These are phyloP conservation scores for Orbilia brochopaga DNA, from an alignment of 2,329 filamentous ascomycete species.

Conservation along the genomic window DNA sequence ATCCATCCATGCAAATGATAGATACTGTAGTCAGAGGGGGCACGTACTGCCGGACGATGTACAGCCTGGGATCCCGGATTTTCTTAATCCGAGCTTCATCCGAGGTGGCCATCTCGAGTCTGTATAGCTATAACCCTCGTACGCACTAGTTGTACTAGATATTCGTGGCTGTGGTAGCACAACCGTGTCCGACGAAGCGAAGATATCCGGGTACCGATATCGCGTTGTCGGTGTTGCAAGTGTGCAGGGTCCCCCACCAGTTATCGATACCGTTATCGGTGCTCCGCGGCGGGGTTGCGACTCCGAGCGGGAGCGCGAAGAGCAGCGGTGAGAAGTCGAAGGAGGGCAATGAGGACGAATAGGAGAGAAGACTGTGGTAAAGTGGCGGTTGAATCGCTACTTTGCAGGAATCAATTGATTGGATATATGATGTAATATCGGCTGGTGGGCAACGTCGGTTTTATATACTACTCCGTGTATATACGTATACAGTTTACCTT, in stretches of 20 bases:
- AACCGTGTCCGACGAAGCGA: too few species aligned
- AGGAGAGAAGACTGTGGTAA: conserved; percentile 14
- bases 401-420: too few species aligned
- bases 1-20: too few species aligned
- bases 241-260: conserved; percentile 11
- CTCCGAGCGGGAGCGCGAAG: conserved; percentile 8
- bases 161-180: too few species aligned
- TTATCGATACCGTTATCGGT: neutral
- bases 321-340: conserved; percentile 16
- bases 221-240: conserved; percentile 43
- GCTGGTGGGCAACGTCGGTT: too few species aligned
- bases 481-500: too few species aligned
- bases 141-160: neutral
- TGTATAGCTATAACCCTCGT: too few species aligned
- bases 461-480: too few species aligned
- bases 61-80: conserved; percentile 46
- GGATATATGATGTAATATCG: too few species aligned
- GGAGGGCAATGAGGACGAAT: conserved; percentile 12
- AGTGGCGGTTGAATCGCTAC: conserved; percentile 17
- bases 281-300: conserved; percentile 3
- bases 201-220: neutral
- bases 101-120: conserved; percentile 30
- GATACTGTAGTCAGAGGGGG: neutral
- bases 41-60: conserved; percentile 48
- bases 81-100: conserved; percentile 48